Conservation (phyloP, 768 basidiomycete genomes). For the Mycena belliarum region DNA sequence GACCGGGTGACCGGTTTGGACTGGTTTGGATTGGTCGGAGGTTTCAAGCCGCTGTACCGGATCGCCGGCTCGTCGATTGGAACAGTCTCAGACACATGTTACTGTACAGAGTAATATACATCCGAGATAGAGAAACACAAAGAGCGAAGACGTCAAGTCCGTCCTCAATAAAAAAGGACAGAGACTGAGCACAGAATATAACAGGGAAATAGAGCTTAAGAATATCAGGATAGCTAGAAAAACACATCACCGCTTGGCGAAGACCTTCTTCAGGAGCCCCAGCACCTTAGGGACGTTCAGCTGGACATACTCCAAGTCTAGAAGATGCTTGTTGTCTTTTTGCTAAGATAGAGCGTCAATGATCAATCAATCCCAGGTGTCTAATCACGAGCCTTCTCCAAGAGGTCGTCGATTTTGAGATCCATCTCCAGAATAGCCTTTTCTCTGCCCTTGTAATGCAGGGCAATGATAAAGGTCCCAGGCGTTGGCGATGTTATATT, state of each 20-base stretch:
- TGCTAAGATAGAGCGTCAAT: slow-evolving; percentile 54
- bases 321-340: slow-evolving; percentile 96
- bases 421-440: slow-evolving; percentile 99
- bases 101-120: slow-evolving; percentile 24
- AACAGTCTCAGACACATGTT: slow-evolving; percentile 24
- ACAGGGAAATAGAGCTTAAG: slow-evolving; percentile 27
- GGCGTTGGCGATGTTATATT: slow-evolving; percentile 97
- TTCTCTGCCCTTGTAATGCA: slow-evolving; percentile 98
- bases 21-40: slow-evolving; percentile 23
- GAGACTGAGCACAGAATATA: slow-evolving; percentile 11
- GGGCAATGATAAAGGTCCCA: slow-evolving; percentile 97
- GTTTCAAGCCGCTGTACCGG: too few relatives aligned
- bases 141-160: slow-evolving; percentile 17
- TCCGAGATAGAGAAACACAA: slow-evolving; percentile 12
- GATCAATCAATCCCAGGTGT: neutral
- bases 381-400: slow-evolving; percentile 79
- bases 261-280: slow-evolving; percentile 90
- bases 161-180: slow-evolving; percentile 18
- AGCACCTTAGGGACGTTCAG: slow-evolving; percentile 95
- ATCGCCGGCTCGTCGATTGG: neutral
- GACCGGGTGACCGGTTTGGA: neutral
- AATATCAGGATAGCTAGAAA: slow-evolving; percentile 28
- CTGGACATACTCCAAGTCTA: slow-evolving; percentile 98
- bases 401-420: slow-evolving; percentile 94
- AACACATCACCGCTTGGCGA: slow-evolving; percentile 71